Evolutionary conservation across 495 filamentous ascomycete species (phyloP).

Genomic region (Bacidia gigantensis): DNA sequence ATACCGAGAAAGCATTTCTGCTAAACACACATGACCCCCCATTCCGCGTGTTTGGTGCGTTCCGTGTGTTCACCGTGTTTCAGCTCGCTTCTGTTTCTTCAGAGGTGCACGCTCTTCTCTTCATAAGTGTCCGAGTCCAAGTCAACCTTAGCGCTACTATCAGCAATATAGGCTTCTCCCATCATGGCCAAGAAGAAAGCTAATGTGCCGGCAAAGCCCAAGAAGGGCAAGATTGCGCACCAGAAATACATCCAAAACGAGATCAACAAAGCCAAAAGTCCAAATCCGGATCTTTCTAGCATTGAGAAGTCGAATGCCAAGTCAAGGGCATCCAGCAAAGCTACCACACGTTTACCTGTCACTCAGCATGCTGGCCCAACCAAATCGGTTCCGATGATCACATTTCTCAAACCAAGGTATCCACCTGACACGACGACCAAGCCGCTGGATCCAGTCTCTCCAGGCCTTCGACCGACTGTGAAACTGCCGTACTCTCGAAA

Average conservation of each 20-base stretch:
- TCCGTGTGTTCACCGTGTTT: no score
- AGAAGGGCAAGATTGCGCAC: neutral
- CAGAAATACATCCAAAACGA: neutral
- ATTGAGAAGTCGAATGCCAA: neutral
- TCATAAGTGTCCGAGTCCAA: no score
- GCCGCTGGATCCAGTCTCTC: neutral
- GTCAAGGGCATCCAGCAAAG: neutral
- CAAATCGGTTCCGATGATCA: neutral
- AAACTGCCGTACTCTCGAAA: slow-evolving; percentile 6
- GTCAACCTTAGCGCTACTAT: no score
- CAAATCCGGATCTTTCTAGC: neutral
- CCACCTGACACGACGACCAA: neutral
- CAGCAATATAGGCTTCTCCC: no score
- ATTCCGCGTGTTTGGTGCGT: no score
- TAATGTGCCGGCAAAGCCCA: neutral
- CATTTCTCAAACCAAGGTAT: neutral
- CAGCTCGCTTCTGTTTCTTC: no score
- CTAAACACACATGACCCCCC: no score
- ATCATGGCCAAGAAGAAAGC: neutral
- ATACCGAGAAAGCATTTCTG: no score
- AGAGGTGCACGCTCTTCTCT: no score
- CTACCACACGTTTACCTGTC: neutral
- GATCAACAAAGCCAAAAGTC: neutral
- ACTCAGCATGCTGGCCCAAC: neutral
- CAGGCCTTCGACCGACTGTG: neutral